Evolutionary conservation across 805 yeast species (phyloP), one percentile per base, ranked within the genome.

Genomic region (Teunomyces gatunensis): DNA sequence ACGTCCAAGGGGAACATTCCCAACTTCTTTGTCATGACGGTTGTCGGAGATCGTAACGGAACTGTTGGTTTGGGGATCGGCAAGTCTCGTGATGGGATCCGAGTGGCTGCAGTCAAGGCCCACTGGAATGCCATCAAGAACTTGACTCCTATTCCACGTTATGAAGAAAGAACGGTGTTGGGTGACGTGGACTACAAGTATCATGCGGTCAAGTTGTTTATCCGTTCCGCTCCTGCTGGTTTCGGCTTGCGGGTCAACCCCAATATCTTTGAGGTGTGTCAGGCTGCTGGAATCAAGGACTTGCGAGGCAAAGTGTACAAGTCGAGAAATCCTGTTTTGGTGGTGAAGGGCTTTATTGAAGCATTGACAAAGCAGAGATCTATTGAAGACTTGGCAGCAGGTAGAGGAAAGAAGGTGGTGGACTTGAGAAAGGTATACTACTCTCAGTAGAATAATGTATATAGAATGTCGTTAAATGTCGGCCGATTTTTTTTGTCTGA

Each of bases 61-160:
- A 87, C 89, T 85, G 76, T 94, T 50, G 98, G 98, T 32, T 74
- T 91, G 42, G 99, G 98, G 43, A 96, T 90, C 67, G 99, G 98
- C 52, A 89, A 88, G 62, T 92, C 94, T 51, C 76, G 89, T 55
- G 84, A 80, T 47, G 89, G 85, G 50, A 79, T 85, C 71, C 72
- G 85, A 44, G 78, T 79, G 46, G 96, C 98, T 2, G 78, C 85
- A 29, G 71, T 79, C 35, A 87, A 89, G 63, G 96, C 98, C 4
- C 89, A 85, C 66, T 88, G 96, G 96, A 85, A 87, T 60, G 97
- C 98, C 1, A 86, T 91, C 46, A 88, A 89, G 67, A 89, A 89
- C 65, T 74, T 94, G 62, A 78, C 79, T 36, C 81, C 83, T 56
- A 79, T 94, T 45, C 96, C 96, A 48, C 80, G 97, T 57, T 85